Conservation (phyloP, 805 yeast species). For the Starmerella etchellsii region DNA sequence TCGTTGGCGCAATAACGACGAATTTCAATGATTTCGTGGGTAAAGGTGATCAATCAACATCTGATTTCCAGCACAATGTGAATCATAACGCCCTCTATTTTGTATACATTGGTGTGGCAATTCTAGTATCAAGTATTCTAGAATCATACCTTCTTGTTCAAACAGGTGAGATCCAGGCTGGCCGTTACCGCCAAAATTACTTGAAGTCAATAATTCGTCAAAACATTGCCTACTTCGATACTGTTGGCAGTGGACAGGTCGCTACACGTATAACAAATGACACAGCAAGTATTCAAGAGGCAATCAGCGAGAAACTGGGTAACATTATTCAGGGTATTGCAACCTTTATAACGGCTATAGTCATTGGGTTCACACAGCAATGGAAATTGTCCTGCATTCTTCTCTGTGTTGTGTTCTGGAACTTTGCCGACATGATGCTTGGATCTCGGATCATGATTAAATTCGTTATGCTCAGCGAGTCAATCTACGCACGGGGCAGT, state of each 20-base stretch:
- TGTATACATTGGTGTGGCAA: slow-evolving; percentile 31
- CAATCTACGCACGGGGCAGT: slow-evolving; percentile 26
- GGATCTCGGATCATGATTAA: slow-evolving; percentile 26
- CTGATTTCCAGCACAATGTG: slow-evolving; percentile 26
- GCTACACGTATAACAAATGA: slow-evolving; percentile 33
- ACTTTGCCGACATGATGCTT: slow-evolving; percentile 22
- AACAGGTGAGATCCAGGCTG: slow-evolving; percentile 32
- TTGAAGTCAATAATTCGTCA: slow-evolving; percentile 30
- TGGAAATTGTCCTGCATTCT: slow-evolving; percentile 29
- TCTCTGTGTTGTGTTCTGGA: slow-evolving; percentile 26
- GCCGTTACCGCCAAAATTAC: slow-evolving; percentile 30
- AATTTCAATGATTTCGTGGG: slow-evolving; percentile 28
- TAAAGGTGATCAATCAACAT: slow-evolving; percentile 16
- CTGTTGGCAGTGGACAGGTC: slow-evolving; percentile 34
- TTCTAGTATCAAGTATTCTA: slow-evolving; percentile 24
- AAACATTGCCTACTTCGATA: slow-evolving; percentile 33
- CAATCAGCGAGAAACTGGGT: slow-evolving; percentile 32
- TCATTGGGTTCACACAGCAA: slow-evolving; percentile 28
- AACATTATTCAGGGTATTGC: slow-evolving; percentile 30
- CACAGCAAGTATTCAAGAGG: slow-evolving; percentile 32
- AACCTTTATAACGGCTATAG: slow-evolving; percentile 30
- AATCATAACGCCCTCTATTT: slow-evolving; percentile 30
- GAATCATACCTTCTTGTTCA: slow-evolving; percentile 29
- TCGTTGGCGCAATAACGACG: slow-evolving; percentile 31
- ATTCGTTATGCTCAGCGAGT: slow-evolving; percentile 19